Percentiles rank a stretch among this genome's conserved stretches.
Conservation (phyloP, 192 early-diverging fungal genomes). For the Phlyctochytrium arcticum region DNA sequence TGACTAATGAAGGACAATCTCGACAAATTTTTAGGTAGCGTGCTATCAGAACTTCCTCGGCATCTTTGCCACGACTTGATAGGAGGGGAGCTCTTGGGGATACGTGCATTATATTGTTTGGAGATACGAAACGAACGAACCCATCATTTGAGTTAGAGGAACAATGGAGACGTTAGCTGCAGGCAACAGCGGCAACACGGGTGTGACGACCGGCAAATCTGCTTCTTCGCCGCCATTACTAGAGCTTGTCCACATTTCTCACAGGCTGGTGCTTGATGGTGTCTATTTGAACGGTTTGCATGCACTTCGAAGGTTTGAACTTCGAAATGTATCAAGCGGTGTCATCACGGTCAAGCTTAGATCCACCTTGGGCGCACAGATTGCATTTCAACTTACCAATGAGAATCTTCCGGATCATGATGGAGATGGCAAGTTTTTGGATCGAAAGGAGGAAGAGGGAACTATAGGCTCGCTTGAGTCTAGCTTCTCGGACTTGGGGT, state of each 20-base stretch:
- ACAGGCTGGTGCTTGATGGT: slow-evolving; percentile 64
- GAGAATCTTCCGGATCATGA: slow-evolving; percentile 65
- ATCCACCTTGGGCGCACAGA: slow-evolving; percentile 72
- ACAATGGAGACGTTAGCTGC: too few species aligned
- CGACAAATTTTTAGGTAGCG: too few species aligned
- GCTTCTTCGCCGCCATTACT: slow-evolving; percentile 12
- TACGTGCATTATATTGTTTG: too few species aligned
- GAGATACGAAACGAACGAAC: too few species aligned
- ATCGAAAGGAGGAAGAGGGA: neutral
- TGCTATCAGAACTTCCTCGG: too few species aligned
- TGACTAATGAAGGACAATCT: too few species aligned
- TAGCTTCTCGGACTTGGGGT: slow-evolving; percentile 58
- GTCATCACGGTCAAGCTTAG: slow-evolving; percentile 68
- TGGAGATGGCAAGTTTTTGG: neutral
- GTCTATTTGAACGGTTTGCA: slow-evolving; percentile 84
- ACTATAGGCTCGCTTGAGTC: slow-evolving; percentile 51
- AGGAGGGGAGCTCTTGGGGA: too few species aligned
- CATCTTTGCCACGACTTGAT: too few species aligned
- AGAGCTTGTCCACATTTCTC: slow-evolving; percentile 38
- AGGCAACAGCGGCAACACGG: too few species aligned
- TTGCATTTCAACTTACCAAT: slow-evolving; percentile 81
- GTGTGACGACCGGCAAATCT: too few species aligned
- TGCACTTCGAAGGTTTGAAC: slow-evolving; percentile 63
- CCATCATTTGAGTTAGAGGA: too few species aligned
- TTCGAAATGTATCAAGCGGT: slow-evolving; percentile 62